These are phyloP conservation scores for Aciculosporium take DNA, from an alignment of 2,329 filamentous ascomycete species.

Conservation along the genomic window DNA sequence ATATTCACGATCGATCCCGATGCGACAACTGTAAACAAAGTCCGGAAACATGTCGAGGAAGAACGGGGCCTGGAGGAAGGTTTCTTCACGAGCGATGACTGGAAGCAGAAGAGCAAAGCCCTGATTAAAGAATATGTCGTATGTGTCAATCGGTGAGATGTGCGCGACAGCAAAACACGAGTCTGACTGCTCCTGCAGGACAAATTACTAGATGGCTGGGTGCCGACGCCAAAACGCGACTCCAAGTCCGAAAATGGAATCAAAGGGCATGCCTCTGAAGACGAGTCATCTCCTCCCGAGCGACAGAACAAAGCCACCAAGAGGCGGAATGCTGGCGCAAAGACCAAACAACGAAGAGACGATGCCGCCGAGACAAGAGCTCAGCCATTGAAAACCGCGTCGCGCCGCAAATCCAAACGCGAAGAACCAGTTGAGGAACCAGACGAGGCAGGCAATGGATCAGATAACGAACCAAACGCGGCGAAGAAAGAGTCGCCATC, in stretches of 20 bases:
- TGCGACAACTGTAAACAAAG: slow-evolving; percentile 39
- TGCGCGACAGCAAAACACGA: background rate
- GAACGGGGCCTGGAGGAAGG: slow-evolving; percentile 32
- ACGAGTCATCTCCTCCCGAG: slow-evolving; percentile 15
- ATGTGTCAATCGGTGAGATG: slow-evolving; percentile 15
- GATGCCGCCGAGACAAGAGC: slow-evolving; percentile 3
- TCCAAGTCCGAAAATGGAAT: slow-evolving; percentile 13
- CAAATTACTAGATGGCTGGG: slow-evolving; percentile 23
- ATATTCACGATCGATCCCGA: slow-evolving; percentile 31
- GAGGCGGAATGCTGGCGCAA: slow-evolving; percentile 11
- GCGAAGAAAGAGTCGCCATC: slow-evolving; percentile 7
- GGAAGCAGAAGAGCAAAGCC: slow-evolving; percentile 45
- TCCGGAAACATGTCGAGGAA: slow-evolving; percentile 38
- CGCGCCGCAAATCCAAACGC: slow-evolving; percentile 7
- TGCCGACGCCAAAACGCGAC: slow-evolving; percentile 16
- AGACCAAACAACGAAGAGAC: background rate
- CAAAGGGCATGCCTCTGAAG: slow-evolving; percentile 22
- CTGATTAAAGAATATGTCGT: slow-evolving; percentile 43
- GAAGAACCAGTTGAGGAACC: slow-evolving; percentile 7
- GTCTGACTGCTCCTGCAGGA: slow-evolving; percentile 13
- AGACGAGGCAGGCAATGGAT: slow-evolving; percentile 4
- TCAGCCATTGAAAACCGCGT: slow-evolving; percentile 5
- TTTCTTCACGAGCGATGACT: slow-evolving; percentile 34
- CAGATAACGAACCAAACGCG: slow-evolving; percentile 7
- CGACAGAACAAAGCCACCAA: slow-evolving; percentile 12